Conservation (phyloP, 2,329 filamentous ascomycete species). For the Cercospora sp. region DNA sequence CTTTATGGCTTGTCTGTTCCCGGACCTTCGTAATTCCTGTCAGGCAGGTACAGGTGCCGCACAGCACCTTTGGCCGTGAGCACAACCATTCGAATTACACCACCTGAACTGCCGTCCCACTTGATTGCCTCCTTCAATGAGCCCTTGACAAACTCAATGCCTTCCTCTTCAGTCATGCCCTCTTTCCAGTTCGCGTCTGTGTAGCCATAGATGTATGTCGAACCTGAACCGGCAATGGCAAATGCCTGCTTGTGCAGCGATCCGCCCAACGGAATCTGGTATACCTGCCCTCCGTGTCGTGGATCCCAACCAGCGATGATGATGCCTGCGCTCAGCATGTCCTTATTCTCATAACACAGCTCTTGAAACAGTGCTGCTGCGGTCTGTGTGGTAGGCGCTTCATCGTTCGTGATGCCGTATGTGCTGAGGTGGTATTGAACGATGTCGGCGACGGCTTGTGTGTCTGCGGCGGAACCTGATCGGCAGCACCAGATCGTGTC, state of each 20-base stretch:
- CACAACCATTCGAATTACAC: conserved; percentile 97
- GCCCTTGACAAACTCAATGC: conserved; percentile 88
- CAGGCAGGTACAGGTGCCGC: conserved; percentile 92
- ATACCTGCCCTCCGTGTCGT: conserved; percentile 93
- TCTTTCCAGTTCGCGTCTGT: conserved; percentile 96
- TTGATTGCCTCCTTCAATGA: conserved; percentile 93
- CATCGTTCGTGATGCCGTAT: conserved; percentile 87
- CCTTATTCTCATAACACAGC: conserved; percentile 97
- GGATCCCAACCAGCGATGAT: conserved; percentile 99
- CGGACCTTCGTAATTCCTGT: conserved; percentile 80
- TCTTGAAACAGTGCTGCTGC: conserved; percentile 97
- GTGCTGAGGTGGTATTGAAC: conserved; percentile 94
- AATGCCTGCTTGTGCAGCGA: conserved; percentile 97
- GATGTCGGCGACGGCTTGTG: conserved; percentile 96
- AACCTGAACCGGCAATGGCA: conserved; percentile 92
- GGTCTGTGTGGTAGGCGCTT: conserved; percentile 89
- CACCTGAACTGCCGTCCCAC: conserved; percentile 98
- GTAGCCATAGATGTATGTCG: conserved; percentile 99
- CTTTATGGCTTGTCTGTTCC: conserved; percentile 49
- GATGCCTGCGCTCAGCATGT: conserved; percentile 85
- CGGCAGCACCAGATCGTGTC: conserved; percentile 99
- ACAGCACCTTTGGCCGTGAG: conserved; percentile 86
- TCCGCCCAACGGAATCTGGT: conserved; percentile 92
- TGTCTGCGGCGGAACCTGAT: conserved; percentile 95
- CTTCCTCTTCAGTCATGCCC: conserved; percentile 88